phyloP scores from a whole-genome alignment of 2,329 filamentous ascomycete species.

The Alternaria longipes region DNA sequence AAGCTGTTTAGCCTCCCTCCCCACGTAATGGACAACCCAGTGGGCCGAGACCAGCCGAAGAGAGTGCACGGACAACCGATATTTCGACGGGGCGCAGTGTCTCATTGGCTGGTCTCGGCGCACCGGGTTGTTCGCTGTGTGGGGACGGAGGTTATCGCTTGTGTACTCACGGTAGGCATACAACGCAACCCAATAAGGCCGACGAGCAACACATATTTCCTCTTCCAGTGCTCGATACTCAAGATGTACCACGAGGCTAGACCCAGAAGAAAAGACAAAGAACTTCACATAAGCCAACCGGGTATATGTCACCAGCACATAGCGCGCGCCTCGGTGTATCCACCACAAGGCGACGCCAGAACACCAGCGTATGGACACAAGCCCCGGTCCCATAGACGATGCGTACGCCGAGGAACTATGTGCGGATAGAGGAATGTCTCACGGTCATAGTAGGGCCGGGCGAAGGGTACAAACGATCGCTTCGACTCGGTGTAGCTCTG shows the following conservation, averaged over 20 bases:
- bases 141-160: not conserved
- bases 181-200: not conserved
- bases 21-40: no score
- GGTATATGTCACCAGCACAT: slow-evolving; percentile 1
- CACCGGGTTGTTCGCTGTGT: not conserved
- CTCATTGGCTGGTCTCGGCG: no score
- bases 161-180: not conserved
- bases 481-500: slow-evolving; percentile 1
- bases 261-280: not conserved
- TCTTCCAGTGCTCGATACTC: not conserved
- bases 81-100: no score
- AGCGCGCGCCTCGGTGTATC: not conserved
- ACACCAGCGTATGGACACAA: not conserved
- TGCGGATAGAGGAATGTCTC: not conserved
- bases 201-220: not conserved
- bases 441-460: not conserved
- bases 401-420: not conserved
- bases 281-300: not conserved
- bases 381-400: not conserved
- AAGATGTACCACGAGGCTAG: not conserved
- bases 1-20: no score
- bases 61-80: no score
- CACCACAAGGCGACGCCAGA: slow-evolving; percentile 1
- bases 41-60: no score
- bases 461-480: not conserved